A percentile compares a stretch with the other conserved stretches of the same genome.
phyloP scores from a whole-genome alignment of 805 yeast species.

The Starmerella etchellsii region DNA sequence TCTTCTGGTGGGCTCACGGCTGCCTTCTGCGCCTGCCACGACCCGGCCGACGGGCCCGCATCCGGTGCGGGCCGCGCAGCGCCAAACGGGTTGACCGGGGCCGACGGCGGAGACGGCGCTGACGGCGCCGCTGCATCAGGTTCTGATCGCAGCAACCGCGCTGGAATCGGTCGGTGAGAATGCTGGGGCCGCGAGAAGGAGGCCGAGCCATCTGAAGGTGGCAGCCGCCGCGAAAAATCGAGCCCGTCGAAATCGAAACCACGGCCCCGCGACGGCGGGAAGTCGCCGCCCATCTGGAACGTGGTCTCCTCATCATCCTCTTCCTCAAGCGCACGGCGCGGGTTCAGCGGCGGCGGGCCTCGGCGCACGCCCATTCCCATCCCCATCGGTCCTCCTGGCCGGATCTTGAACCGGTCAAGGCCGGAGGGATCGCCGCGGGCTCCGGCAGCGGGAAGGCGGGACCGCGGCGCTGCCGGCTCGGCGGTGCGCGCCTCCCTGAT shows the following conservation, averaged over 20 bases:
- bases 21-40: neutral
- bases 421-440: neutral
- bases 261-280: neutral
- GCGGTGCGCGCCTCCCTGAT: slow-evolving; percentile 10
- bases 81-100: neutral
- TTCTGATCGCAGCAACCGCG: neutral
- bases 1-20: neutral
- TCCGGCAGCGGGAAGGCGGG: neutral
- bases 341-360: slow-evolving; percentile 12
- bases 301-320: slow-evolving; percentile 2
- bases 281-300: slow-evolving; percentile 1
- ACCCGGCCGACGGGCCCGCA: neutral
- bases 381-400: neutral
- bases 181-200: neutral
- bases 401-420: neutral
- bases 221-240: slow-evolving; percentile 1
- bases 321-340: slow-evolving; percentile 1
- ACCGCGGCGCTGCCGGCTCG: slow-evolving; percentile 1
- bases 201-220: neutral
- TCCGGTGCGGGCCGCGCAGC: neutral
- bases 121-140: neutral
- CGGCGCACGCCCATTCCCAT: neutral
- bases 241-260: neutral
- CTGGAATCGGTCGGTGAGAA: slow-evolving; percentile 2
- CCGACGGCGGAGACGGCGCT: neutral